These are phyloP conservation scores for Phytopythium aichiense DNA, from an alignment of 352 stramenopile species.

Conservation along the genomic window DNA sequence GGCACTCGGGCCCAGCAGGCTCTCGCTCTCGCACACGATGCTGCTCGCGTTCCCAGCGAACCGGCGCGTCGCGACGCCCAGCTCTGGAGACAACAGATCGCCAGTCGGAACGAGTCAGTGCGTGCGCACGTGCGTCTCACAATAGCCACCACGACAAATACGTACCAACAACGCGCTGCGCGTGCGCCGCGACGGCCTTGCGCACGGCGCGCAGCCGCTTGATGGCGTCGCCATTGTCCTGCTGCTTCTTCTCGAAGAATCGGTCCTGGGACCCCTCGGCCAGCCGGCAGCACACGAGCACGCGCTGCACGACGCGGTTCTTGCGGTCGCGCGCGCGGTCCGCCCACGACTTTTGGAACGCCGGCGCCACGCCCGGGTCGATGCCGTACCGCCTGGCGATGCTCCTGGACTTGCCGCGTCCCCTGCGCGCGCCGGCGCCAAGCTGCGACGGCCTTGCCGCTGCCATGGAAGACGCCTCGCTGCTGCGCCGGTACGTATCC, in stretches of 20 bases:
- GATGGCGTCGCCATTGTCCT: conserved; percentile 33
- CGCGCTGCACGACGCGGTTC: conserved; percentile 64
- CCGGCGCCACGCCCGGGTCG: conserved; percentile 13
- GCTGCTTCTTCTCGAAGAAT: conserved; percentile 43
- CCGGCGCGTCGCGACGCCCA: conserved; percentile 5
- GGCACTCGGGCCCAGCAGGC: neutral
- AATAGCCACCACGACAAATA: neutral
- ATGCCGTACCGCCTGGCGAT: conserved; percentile 11
- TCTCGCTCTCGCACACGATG: conserved; percentile 6
- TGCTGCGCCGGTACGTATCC: neutral
- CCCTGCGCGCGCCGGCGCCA: no score
- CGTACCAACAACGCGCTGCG: conserved; percentile 47
- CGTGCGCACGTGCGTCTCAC: neutral
- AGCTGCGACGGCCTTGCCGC: neutral
- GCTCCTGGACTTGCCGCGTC: neutral
- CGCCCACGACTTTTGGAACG: conserved; percentile 9
- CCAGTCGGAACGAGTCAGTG: conserved; percentile 1
- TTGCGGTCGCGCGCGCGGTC: conserved; percentile 41
- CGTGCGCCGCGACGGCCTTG: conserved; percentile 35
- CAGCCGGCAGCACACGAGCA: conserved; percentile 46
- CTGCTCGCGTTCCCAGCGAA: conserved; percentile 5
- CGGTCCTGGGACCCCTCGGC: conserved; percentile 47
- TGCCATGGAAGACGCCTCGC: neutral
- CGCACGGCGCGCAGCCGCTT: conserved; percentile 38
- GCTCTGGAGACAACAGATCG: neutral